These are phyloP conservation scores for Plasmodium gaboni DNA, from an alignment of 169 alveolate genomes.

Conservation along the genomic window DNA sequence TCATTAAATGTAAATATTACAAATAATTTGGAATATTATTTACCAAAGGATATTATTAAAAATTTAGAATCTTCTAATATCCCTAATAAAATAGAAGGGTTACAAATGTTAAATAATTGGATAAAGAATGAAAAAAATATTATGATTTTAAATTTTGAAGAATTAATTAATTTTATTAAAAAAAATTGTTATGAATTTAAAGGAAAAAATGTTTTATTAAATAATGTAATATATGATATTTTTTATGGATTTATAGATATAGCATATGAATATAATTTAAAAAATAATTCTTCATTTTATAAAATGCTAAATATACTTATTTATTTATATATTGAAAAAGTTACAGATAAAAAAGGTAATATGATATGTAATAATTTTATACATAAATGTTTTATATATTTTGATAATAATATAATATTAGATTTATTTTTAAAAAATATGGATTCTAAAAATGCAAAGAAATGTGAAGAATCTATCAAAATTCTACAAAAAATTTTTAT, in stretches of 20 bases:
- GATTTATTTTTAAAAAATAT: constrained; percentile 41
- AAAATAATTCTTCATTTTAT: constrained; percentile 8
- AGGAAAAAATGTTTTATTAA: constrained; percentile 51
- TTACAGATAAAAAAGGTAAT: constrained; percentile 49
- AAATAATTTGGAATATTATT: constrained; percentile 11
- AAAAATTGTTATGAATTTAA: constrained; percentile 69
- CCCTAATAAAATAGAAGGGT: constrained; percentile 36
- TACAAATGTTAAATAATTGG: constrained; percentile 48
- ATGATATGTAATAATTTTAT: constrained; percentile 57
- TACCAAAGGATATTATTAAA: constrained; percentile 16
- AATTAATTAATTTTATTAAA: constrained; percentile 24
- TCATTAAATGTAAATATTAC: neutral
- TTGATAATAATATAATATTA: constrained; percentile 48
- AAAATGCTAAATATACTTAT: constrained; percentile 40
- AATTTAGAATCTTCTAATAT: constrained; percentile 9
- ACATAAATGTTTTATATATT: constrained; percentile 48
- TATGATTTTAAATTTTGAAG: constrained; percentile 1
- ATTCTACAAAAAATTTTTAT: constrained; percentile 49
- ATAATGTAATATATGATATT: constrained; percentile 36
- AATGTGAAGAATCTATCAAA: constrained; percentile 62
- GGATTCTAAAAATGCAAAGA: constrained; percentile 54
- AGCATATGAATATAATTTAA: constrained; percentile 20
- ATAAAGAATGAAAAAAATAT: constrained; percentile 6
- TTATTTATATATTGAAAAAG: constrained; percentile 36
- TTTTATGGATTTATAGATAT: constrained; percentile 31